A percentile compares a stretch with the other conserved stretches of the same genome.
phyloP scores from a whole-genome alignment of 345 rosid genomes.

The Viola odorata region DNA sequence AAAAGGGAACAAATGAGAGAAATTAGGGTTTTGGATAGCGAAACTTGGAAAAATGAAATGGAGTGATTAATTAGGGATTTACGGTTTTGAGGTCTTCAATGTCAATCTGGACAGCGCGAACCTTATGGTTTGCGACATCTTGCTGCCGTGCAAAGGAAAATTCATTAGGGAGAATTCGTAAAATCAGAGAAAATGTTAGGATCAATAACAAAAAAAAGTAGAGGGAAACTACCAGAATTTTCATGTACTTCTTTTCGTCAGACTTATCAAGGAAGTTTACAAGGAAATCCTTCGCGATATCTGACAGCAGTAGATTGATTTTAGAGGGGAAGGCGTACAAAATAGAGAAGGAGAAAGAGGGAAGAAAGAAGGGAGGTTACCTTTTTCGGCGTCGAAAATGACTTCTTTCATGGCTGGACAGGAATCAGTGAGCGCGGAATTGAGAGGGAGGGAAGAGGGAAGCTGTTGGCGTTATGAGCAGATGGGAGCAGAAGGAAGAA shows the following conservation, averaged over 20 bases:
- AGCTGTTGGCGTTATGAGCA: not conserved
- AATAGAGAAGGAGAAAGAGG: not conserved
- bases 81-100: conserved; percentile 77
- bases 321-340: not conserved
- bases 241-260: conserved; percentile 73
- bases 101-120: conserved; percentile 68
- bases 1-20: not conserved
- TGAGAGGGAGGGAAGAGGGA: conserved; percentile 5
- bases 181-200: not conserved
- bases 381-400: conserved; percentile 56
- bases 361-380: conserved; percentile 19
- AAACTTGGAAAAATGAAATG: not conserved
- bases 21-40: conserved; percentile 13
- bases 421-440: not conserved
- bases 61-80: conserved; percentile 14
- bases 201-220: not conserved
- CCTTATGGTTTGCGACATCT: conserved; percentile 78
- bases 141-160: conserved; percentile 41
- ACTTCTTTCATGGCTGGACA: conserved; percentile 50
- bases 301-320: conserved; percentile 22
- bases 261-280: conserved; percentile 56
- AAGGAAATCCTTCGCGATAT: conserved; percentile 71
- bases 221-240: conserved; percentile 59
- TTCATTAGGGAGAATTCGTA: not conserved
- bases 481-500: conserved; percentile 3